phyloP scores from a whole-genome alignment of 2,329 filamentous ascomycete genomes.

The Raffaelea deltoideospora region DNA sequence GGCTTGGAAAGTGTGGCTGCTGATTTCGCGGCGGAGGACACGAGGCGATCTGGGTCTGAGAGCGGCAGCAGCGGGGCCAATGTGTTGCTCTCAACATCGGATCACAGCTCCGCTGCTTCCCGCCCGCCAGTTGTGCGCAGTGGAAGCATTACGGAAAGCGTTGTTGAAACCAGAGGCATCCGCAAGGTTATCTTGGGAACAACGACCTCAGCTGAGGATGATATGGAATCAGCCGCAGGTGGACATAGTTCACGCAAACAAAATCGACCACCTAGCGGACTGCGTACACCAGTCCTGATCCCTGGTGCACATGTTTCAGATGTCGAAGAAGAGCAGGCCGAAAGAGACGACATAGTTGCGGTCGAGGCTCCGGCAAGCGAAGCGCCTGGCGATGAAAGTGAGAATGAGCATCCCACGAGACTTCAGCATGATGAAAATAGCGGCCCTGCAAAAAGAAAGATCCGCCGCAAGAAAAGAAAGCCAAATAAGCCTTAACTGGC shows the following conservation, averaged over 20 bases:
- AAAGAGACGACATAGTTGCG: slow-evolving; percentile 15
- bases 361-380: slow-evolving; percentile 9
- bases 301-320: background rate
- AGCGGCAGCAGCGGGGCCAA: slow-evolving; percentile 6
- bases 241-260: background rate
- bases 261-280: background rate
- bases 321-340: slow-evolving; percentile 4
- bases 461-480: slow-evolving; percentile 23
- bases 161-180: slow-evolving; percentile 59
- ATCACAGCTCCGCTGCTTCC: slow-evolving; percentile 7
- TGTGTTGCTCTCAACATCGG: background rate
- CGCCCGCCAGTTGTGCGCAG: slow-evolving; percentile 39
- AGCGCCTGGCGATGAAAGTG: too few relatives aligned
- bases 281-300: background rate
- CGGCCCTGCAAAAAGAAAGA: slow-evolving; percentile 19
- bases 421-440: background rate
- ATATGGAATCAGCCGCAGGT: slow-evolving; percentile 12
- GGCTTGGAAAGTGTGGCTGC: too few relatives aligned
- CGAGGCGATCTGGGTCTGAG: slow-evolving; percentile 6
- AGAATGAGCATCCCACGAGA: too few relatives aligned
- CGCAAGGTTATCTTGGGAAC: slow-evolving; percentile 54
- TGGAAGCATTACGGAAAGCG: slow-evolving; percentile 65
- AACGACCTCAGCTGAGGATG: slow-evolving; percentile 20
- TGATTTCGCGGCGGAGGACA: too few relatives aligned
- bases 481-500: slow-evolving; percentile 7